Evolutionary conservation across 1,139 yeast species (phyloP).

Genomic region (Yamadazyma friedrichii): DNA sequence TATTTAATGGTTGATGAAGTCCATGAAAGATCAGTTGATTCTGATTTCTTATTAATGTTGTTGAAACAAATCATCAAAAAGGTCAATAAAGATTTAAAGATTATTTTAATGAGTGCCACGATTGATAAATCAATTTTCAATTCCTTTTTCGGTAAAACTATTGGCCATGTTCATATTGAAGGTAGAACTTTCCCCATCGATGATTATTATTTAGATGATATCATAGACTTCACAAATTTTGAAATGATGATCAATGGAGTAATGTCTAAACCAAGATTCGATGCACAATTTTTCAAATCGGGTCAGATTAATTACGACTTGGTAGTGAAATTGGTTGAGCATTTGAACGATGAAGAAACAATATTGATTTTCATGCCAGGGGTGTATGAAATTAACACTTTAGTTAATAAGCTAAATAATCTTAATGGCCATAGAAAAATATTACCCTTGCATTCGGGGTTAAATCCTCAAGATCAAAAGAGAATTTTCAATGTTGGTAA

Average conservation of each 20-base stretch:
- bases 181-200: constrained; percentile 92
- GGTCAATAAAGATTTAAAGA: constrained; percentile 48
- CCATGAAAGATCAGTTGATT: constrained; percentile 90
- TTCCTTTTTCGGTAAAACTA: constrained; percentile 51
- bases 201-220: constrained; percentile 68
- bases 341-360: constrained; percentile 42
- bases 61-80: constrained; percentile 55
- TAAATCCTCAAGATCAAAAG: constrained; percentile 79
- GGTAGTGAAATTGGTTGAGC: constrained; percentile 53
- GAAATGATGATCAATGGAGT: constrained; percentile 47
- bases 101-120: constrained; percentile 93
- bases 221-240: constrained; percentile 56
- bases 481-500: constrained; percentile 51
- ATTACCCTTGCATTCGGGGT: constrained; percentile 84
- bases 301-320: constrained; percentile 77
- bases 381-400: constrained; percentile 74
- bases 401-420: constrained; percentile 20
- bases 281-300: constrained; percentile 57
- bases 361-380: constrained; percentile 86
- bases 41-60: constrained; percentile 79
- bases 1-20: constrained; percentile 91
- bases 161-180: constrained; percentile 71
- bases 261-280: constrained; percentile 53
- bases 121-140: constrained; percentile 72
- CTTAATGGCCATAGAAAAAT: constrained; percentile 15